phyloP scores from a whole-genome alignment of 2,329 filamentous ascomycete species.

The Rachicladosporium sp. region DNA sequence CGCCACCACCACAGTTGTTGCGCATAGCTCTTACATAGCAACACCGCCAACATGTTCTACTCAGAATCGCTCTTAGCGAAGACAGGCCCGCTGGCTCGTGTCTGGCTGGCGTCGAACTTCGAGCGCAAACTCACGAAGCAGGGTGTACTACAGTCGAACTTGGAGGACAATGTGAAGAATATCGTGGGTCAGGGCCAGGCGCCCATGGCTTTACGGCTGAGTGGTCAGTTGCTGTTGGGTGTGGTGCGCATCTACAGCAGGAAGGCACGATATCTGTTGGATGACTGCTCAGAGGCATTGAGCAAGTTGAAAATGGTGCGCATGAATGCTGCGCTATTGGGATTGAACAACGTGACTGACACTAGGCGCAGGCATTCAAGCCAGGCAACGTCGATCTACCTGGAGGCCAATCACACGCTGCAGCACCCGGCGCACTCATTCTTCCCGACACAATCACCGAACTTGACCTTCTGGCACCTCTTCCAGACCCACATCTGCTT shows the following conservation, averaged over 20 bases:
- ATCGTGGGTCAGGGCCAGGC: slow-evolving; percentile 90
- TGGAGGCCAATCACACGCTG: slow-evolving; percentile 60
- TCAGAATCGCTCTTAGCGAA: slow-evolving; percentile 91
- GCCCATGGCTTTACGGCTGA: slow-evolving; percentile 86
- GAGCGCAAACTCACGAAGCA: slow-evolving; percentile 98
- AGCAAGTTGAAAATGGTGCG: slow-evolving; percentile 81
- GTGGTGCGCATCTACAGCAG: slow-evolving; percentile 96
- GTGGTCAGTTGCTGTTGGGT: slow-evolving; percentile 84
- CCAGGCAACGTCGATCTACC: slow-evolving; percentile 93
- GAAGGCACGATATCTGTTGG: slow-evolving; percentile 89
- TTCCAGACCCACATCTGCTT: slow-evolving; percentile 77
- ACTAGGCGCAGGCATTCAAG: slow-evolving; percentile 62
- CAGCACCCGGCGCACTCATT: slow-evolving; percentile 74
- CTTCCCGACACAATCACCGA: slow-evolving; percentile 88
- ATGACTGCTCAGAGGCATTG: slow-evolving; percentile 94
- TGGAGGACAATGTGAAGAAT: slow-evolving; percentile 85
- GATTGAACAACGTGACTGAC: slow-evolving; percentile 1
- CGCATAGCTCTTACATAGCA: neutral
- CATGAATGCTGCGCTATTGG: neutral
- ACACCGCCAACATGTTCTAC: slow-evolving; percentile 65
- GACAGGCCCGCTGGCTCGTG: slow-evolving; percentile 90
- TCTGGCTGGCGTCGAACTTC: slow-evolving; percentile 96
- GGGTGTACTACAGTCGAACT: slow-evolving; percentile 86
- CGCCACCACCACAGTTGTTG: neutral
- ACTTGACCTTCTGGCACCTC: slow-evolving; percentile 64